phyloP scores from a whole-genome alignment of 73 alveolate species.

The Uronychia binucleata region DNA sequence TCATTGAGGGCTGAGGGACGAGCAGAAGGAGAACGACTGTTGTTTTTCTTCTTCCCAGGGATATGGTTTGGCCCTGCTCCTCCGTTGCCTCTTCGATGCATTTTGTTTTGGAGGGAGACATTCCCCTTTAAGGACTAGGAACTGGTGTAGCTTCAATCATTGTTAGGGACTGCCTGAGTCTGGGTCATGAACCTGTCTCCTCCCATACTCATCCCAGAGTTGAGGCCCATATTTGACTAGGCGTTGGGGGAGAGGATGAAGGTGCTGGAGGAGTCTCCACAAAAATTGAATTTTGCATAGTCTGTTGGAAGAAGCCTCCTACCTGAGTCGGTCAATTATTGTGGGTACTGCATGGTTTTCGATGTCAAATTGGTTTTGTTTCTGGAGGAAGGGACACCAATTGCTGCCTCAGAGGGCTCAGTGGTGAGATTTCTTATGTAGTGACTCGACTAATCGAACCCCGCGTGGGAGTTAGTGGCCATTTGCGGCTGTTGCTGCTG shows the following conservation, averaged over 20 bases:
- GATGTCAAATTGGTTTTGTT: too few relatives aligned
- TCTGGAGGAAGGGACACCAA: too few relatives aligned
- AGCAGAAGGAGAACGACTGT: not conserved
- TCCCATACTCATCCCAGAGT: not conserved
- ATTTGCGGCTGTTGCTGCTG: too few relatives aligned
- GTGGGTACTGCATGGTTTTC: too few relatives aligned
- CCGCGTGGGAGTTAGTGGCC: too few relatives aligned
- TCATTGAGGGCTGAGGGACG: not conserved
- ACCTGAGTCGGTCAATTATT: not conserved
- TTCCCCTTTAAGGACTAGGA: not conserved
- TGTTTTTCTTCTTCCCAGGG: not conserved
- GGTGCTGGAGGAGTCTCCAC: not conserved
- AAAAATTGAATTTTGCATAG: not conserved
- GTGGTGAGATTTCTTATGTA: too few relatives aligned
- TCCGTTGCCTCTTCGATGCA: not conserved
- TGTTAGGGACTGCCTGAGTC: not conserved
- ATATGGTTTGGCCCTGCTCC: not conserved
- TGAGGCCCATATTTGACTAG: not conserved
- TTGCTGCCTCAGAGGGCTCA: too few relatives aligned
- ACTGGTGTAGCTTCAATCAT: not conserved
- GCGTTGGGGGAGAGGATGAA: not conserved
- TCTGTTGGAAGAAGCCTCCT: not conserved
- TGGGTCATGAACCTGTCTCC: not conserved
- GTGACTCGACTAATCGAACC: too few relatives aligned
- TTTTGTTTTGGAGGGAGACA: not conserved